These are phyloP conservation scores for Cladorrhinum samala DNA, from an alignment of 495 filamentous ascomycete species.

Conservation along the genomic window DNA sequence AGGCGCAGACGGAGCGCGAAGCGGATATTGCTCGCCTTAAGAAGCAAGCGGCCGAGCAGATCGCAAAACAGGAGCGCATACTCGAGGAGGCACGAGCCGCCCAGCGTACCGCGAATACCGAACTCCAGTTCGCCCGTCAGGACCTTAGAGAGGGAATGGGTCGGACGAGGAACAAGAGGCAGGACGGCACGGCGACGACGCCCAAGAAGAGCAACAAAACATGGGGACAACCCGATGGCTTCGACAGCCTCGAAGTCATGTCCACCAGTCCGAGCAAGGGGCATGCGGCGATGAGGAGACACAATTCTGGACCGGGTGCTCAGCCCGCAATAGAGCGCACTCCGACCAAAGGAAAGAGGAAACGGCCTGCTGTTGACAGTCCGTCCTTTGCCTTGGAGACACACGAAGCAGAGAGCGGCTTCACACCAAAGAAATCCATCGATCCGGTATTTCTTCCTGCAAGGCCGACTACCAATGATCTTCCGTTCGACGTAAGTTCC, in stretches of 20 bases:
- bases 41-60: conserved; percentile 39
- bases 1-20: conserved; percentile 31
- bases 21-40: conserved; percentile 40
- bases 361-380: conserved; percentile 44
- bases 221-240: conserved; percentile 45
- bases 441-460: background rate
- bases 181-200: conserved; percentile 31
- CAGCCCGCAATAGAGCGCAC: conserved; percentile 37
- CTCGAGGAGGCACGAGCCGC: conserved; percentile 41
- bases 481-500: background rate
- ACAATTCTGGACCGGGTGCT: conserved; percentile 28
- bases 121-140: conserved; percentile 47
- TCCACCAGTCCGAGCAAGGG: conserved; percentile 36
- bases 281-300: conserved; percentile 26
- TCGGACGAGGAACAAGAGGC: conserved; percentile 32
- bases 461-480: background rate
- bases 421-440: background rate
- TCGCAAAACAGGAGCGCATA: conserved; percentile 40
- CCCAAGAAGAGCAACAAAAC: conserved; percentile 44
- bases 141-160: conserved; percentile 46
- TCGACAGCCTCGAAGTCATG: conserved; percentile 47
- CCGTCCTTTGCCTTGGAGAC: conserved; percentile 46
- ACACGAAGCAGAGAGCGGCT: conserved; percentile 12
- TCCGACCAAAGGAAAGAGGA: conserved; percentile 46
- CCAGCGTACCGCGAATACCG: conserved; percentile 40